These are phyloP conservation scores for Cyclostephanos tholiformis DNA, from an alignment of 108 stramenopile species.

Conservation along the genomic window DNA sequence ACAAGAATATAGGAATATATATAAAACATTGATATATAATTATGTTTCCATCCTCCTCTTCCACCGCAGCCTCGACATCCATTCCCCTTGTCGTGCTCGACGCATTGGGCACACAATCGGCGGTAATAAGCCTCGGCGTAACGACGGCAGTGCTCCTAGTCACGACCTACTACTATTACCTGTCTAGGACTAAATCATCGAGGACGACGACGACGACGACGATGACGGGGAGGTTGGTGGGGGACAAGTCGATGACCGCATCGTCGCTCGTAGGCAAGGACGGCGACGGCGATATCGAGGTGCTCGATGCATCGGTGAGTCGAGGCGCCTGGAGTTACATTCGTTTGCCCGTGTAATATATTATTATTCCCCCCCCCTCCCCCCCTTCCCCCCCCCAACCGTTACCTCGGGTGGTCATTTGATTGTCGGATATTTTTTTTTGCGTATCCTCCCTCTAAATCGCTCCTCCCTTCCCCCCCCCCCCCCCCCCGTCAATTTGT, in stretches of 20 bases:
- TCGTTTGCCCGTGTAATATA: too few relatives aligned
- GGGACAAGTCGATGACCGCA: too few relatives aligned
- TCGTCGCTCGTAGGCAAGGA: too few relatives aligned
- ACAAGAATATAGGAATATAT: too few relatives aligned
- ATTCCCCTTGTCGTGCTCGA: slow-evolving; percentile 13
- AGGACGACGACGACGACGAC: neutral
- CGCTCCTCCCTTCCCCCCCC: too few relatives aligned
- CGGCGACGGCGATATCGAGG: slow-evolving; percentile 5
- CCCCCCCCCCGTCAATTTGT: too few relatives aligned
- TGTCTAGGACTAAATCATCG: neutral
- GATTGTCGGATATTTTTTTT: too few relatives aligned
- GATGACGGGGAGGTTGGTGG: neutral
- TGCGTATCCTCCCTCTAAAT: too few relatives aligned
- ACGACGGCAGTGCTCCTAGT: slow-evolving; percentile 23
- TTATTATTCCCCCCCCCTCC: neutral
- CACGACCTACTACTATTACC: slow-evolving; percentile 17
- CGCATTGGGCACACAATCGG: slow-evolving; percentile 5
- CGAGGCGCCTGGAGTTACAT: too few relatives aligned
- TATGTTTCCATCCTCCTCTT: too few relatives aligned
- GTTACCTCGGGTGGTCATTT: too few relatives aligned
- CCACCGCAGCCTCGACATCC: neutral
- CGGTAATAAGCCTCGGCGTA: slow-evolving; percentile 17
- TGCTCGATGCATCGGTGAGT: slow-evolving; percentile 3
- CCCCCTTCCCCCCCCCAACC: neutral
- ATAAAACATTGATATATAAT: too few relatives aligned